Conservation (phyloP, 768 basidiomycete species). For the Mrakia gelida region DNA sequence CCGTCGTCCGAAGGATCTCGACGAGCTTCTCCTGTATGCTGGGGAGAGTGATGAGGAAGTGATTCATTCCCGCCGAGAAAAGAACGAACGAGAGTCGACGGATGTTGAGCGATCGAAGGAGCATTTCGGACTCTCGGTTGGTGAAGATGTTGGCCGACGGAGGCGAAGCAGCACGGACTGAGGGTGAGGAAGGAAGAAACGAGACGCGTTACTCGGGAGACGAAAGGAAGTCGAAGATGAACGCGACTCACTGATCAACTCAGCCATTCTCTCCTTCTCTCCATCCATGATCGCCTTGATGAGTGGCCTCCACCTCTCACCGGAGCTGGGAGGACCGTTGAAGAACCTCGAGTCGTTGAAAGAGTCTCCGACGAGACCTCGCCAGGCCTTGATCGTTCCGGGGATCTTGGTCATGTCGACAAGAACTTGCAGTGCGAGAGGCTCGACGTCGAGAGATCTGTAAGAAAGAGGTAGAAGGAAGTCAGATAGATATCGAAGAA, state of each 20-base stretch:
- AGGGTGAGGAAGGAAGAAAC: background rate
- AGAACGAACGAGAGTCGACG: constrained; percentile 80
- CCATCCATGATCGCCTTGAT: constrained; percentile 74
- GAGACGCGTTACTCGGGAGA: background rate
- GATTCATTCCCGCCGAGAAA: constrained; percentile 84
- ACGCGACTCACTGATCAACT: constrained; percentile 64
- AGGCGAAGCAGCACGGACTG: constrained; percentile 60
- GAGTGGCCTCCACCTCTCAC: constrained; percentile 67
- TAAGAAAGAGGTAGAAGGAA: constrained; percentile 39
- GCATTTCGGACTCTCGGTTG: constrained; percentile 89
- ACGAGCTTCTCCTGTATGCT: constrained; percentile 96
- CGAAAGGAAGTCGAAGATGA: background rate
- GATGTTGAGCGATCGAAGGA: constrained; percentile 76
- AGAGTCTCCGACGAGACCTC: constrained; percentile 68
- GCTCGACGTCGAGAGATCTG: constrained; percentile 70
- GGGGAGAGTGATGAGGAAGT: constrained; percentile 82
- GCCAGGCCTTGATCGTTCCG: constrained; percentile 77
- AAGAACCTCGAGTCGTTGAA: constrained; percentile 85
- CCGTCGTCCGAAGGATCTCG: constrained; percentile 74
- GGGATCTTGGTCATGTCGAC: constrained; percentile 74
- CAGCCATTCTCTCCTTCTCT: constrained; percentile 79
- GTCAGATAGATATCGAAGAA: background rate
- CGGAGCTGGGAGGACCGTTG: constrained; percentile 59
- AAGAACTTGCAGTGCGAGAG: constrained; percentile 61
- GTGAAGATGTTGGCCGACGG: constrained; percentile 96